Evolutionary conservation across 139 green algal species (phyloP).

Genomic region (Trebouxia sp.): DNA sequence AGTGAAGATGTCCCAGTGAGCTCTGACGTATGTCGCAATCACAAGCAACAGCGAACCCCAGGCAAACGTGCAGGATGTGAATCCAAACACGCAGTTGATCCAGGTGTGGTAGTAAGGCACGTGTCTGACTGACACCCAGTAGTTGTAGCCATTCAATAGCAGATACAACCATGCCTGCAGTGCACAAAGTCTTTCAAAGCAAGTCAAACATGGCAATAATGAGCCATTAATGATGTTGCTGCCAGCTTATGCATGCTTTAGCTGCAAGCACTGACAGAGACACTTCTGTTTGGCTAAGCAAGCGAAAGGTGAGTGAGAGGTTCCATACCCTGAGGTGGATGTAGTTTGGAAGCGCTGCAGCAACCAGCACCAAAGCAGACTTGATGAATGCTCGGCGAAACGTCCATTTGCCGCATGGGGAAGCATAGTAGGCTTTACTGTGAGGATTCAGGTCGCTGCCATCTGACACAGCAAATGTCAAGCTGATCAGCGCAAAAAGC

Average conservation of each 20-base stretch:
- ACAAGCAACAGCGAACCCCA: slow-evolving; percentile 15
- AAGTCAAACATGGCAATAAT: not conserved
- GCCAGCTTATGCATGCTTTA: too few relatives aligned
- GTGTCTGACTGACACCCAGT: not conserved
- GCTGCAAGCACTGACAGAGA: too few relatives aligned
- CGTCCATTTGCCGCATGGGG: not conserved
- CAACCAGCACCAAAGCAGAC: not conserved
- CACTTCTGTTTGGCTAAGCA: too few relatives aligned
- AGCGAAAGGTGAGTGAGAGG: too few relatives aligned
- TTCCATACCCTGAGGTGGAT: not conserved
- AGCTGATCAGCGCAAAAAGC: not conserved
- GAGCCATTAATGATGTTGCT: too few relatives aligned
- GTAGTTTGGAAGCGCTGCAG: slow-evolving; percentile 22
- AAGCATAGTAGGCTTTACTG: slow-evolving; percentile 21
- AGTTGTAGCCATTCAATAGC: not conserved
- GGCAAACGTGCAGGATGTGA: not conserved
- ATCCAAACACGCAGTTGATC: slow-evolving; percentile 17
- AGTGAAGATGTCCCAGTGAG: not conserved
- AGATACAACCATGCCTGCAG: slow-evolving; percentile 26
- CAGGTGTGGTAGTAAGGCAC: slow-evolving; percentile 27
- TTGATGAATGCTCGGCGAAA: slow-evolving; percentile 12
- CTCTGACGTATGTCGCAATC: not conserved
- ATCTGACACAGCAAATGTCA: not conserved
- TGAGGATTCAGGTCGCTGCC: slow-evolving; percentile 26
- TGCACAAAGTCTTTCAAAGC: not conserved